Evolutionary conservation across 805 yeast genomes (phyloP).

Genomic region (Isabelozyma rhagii): DNA sequence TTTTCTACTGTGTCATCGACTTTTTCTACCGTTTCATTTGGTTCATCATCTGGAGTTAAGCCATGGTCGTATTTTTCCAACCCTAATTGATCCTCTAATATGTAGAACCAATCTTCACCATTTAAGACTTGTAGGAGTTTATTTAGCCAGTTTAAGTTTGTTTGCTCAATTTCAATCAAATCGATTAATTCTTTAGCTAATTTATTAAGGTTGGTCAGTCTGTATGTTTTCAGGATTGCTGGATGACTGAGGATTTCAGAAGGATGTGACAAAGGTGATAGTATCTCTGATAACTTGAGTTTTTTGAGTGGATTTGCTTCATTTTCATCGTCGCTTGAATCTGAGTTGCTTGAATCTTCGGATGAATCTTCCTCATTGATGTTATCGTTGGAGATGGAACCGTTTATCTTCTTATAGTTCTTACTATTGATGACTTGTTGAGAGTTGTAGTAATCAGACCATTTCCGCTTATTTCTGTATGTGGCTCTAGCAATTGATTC

Average conservation of each 20-base stretch:
- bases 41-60: conserved; percentile 23
- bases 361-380: conserved; percentile 21
- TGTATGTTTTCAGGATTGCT: conserved; percentile 64
- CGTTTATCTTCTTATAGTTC: conserved; percentile 3
- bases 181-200: conserved; percentile 74
- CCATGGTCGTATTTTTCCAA: conserved; percentile 72
- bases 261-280: conserved; percentile 80
- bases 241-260: conserved; percentile 73
- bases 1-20: conserved; percentile 7
- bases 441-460: conserved; percentile 27
- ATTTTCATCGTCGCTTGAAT: conserved; percentile 10
- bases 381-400: conserved; percentile 2
- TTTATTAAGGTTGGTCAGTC: conserved; percentile 44
- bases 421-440: conserved; percentile 1
- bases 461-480: conserved; percentile 30
- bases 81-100: conserved; percentile 61
- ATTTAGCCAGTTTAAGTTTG: conserved; percentile 66
- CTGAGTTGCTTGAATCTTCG: conserved; percentile 5
- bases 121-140: conserved; percentile 73
- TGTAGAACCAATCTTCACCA: conserved; percentile 79
- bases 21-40: conserved; percentile 9
- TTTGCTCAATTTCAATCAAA: conserved; percentile 77
- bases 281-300: conserved; percentile 40
- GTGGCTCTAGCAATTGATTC: conserved; percentile 27
- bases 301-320: conserved; percentile 28